phyloP scores from a whole-genome alignment of 768 basidiomycete species.

The Xanthoconium purpureum region DNA sequence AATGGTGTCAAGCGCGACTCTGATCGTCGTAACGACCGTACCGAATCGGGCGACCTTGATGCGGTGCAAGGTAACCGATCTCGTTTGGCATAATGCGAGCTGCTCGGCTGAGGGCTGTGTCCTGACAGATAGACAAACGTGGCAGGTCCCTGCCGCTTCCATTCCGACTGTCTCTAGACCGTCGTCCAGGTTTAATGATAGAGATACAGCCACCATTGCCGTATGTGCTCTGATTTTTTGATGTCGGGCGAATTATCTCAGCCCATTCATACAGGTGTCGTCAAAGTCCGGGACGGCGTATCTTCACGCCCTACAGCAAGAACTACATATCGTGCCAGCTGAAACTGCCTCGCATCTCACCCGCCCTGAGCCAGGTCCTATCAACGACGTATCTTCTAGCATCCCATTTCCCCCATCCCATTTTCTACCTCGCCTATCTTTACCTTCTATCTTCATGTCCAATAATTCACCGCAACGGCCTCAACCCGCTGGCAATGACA shows the following conservation, averaged over 20 bases:
- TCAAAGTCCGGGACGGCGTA: conserved; percentile 20
- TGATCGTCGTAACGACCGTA: conserved; percentile 15
- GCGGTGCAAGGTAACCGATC: conserved; percentile 25
- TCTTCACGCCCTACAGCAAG: conserved; percentile 1
- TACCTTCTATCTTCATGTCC: conserved; percentile 21
- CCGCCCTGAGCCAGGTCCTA: conserved; percentile 30
- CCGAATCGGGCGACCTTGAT: conserved; percentile 15
- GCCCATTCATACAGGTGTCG: conserved; percentile 18
- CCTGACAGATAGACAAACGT: conserved; percentile 15
- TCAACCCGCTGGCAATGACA: conserved; percentile 16
- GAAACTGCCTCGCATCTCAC: conserved; percentile 22
- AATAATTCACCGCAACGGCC: conserved; percentile 13
- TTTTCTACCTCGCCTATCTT: conserved; percentile 27
- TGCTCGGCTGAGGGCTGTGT: neutral
- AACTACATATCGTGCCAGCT: neutral
- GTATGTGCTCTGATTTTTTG: conserved; percentile 10
- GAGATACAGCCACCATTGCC: conserved; percentile 20
- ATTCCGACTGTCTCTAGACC: conserved; percentile 9
- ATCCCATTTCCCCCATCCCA: conserved; percentile 37
- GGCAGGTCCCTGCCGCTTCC: conserved; percentile 9
- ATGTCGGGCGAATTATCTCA: conserved; percentile 8
- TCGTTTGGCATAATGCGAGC: neutral
- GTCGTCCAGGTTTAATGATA: conserved; percentile 15
- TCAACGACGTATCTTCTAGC: conserved; percentile 38
- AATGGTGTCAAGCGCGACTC: conserved; percentile 9